phyloP scores from a whole-genome alignment of 2,329 filamentous ascomycete species.

The Aspergillus sergii region DNA sequence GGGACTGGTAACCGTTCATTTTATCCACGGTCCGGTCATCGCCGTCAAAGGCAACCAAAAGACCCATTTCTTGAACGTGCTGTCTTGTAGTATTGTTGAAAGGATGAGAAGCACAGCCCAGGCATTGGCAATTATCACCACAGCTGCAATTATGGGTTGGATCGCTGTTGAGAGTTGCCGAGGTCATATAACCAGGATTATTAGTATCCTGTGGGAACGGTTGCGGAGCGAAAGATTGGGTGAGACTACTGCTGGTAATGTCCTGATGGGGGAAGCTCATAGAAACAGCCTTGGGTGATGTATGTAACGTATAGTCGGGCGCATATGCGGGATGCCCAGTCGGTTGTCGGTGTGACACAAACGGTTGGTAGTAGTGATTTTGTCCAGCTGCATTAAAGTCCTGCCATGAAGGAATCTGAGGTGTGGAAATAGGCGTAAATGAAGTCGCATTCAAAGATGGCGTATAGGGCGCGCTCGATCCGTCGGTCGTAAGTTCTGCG shows the following conservation, averaged over 20 bases:
- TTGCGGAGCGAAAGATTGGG: slow-evolving; percentile 20
- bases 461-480: slow-evolving; percentile 8
- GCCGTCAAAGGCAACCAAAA: slow-evolving; percentile 41
- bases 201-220: slow-evolving; percentile 10
- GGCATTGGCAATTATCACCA: slow-evolving; percentile 49
- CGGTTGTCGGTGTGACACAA: slow-evolving; percentile 16
- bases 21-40: slow-evolving; percentile 27
- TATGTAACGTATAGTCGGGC: slow-evolving; percentile 20
- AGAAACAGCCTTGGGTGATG: slow-evolving; percentile 13
- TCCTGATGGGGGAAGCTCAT: slow-evolving; percentile 18
- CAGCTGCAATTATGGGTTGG: slow-evolving; percentile 44
- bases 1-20: slow-evolving; percentile 23
- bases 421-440: slow-evolving; percentile 19
- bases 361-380: slow-evolving; percentile 19
- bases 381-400: slow-evolving; percentile 19
- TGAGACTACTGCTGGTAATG: slow-evolving; percentile 19
- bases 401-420: slow-evolving; percentile 27
- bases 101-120: slow-evolving; percentile 50
- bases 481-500: background rate
- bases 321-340: slow-evolving; percentile 16
- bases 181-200: slow-evolving; percentile 11
- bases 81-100: slow-evolving; percentile 50
- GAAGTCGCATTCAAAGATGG: slow-evolving; percentile 15
- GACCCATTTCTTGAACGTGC: slow-evolving; percentile 50
- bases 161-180: slow-evolving; percentile 18